These are phyloP conservation scores for Quercus rubra DNA, from an alignment of 306 rosid genomes.

Conservation along the genomic window DNA sequence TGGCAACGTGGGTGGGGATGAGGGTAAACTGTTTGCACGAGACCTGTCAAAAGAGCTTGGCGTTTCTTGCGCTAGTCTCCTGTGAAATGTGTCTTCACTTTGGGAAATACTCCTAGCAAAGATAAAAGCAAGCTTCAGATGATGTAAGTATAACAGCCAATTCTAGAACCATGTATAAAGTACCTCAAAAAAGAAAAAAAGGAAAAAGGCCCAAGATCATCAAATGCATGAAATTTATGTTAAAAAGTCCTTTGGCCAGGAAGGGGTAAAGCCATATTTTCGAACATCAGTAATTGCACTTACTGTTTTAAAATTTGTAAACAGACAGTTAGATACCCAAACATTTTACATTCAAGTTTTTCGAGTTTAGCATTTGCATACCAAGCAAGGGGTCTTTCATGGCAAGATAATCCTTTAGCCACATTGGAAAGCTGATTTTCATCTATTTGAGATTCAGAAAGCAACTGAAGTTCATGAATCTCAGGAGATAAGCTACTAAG, in stretches of 20 bases:
- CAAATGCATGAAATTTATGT: not conserved
- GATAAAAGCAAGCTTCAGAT: conserved; percentile 3
- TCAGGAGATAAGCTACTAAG: conserved; percentile 64
- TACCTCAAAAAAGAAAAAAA: not conserved
- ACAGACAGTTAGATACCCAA: not conserved
- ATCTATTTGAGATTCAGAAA: conserved; percentile 79
- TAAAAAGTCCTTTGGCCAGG: not conserved
- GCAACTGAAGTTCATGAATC: conserved; percentile 40
- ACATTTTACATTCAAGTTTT: not conserved
- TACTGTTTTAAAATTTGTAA: not conserved
- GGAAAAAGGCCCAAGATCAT: not conserved
- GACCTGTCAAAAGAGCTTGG: not conserved
- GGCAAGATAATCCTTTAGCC: conserved; percentile 38
- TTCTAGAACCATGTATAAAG: not conserved
- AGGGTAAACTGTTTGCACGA: not conserved
- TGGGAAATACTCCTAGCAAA: conserved; percentile 41
- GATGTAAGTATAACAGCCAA: not conserved
- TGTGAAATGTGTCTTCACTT: conserved; percentile 16
- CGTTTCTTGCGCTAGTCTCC: conserved; percentile 20
- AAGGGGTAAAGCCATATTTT: not conserved
- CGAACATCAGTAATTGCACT: not conserved
- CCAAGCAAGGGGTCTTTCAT: conserved; percentile 38
- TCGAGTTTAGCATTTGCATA: conserved; percentile 23
- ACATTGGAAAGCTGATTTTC: conserved; percentile 45
- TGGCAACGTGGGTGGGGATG: not conserved